These are phyloP conservation scores for Acanthamoeba quina DNA, from an alignment of 208 protist genomes.

Conservation along the genomic window DNA sequence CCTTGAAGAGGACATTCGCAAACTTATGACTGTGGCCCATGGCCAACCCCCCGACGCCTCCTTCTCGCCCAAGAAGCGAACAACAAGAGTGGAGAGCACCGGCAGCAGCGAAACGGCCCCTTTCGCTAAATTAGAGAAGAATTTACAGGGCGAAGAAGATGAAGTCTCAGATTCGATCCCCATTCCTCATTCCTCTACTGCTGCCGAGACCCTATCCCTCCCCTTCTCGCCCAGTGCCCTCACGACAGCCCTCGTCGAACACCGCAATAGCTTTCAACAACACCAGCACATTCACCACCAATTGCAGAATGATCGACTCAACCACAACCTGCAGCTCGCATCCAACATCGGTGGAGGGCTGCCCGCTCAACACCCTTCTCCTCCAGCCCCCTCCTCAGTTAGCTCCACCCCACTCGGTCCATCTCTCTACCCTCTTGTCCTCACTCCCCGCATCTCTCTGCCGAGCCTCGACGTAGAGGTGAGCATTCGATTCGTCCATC, in stretches of 20 bases:
- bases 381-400: background rate
- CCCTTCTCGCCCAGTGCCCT: background rate
- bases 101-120: background rate
- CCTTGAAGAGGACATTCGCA: background rate
- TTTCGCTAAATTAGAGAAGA: background rate
- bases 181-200: background rate
- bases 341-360: background rate
- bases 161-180: background rate
- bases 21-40: slow-evolving; percentile 1
- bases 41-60: background rate
- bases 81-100: background rate
- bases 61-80: background rate
- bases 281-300: slow-evolving; percentile 37
- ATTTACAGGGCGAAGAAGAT: background rate
- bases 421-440: background rate
- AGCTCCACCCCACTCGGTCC: background rate
- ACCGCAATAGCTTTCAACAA: slow-evolving; percentile 9
- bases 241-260: slow-evolving; percentile 1
- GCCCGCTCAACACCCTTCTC: background rate
- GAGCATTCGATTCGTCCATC: slow-evolving; percentile 24
- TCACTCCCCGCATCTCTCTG: background rate
- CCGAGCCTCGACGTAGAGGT: slow-evolving; percentile 20
- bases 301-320: background rate
- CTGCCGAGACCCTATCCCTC: background rate
- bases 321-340: background rate